Evolutionary conservation across 768 basidiomycete species (phyloP).

Genomic region (Albatrellus ellisii): DNA sequence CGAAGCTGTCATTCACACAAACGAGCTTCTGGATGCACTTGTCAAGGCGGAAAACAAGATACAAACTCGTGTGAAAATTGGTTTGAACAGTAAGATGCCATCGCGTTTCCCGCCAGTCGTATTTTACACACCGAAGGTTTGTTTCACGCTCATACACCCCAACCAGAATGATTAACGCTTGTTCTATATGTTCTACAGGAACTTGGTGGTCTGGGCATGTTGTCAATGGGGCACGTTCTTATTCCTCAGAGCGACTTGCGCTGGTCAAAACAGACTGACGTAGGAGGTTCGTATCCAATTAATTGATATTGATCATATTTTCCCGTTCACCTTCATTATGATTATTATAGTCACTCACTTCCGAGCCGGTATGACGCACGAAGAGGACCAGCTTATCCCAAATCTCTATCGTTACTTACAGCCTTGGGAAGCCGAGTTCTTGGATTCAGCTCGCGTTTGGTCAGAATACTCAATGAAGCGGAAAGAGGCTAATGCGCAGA

Average conservation of each 20-base stretch:
- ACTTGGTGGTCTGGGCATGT: constrained; percentile 95
- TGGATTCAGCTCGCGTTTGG: constrained; percentile 98
- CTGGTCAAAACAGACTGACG: constrained; percentile 98
- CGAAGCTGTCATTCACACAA: constrained; percentile 95
- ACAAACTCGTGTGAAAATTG: constrained; percentile 98
- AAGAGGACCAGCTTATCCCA: constrained; percentile 90
- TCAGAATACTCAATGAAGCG: constrained; percentile 99
- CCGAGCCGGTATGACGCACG: constrained; percentile 97
- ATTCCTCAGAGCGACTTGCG: constrained; percentile 96
- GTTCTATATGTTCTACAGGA: constrained; percentile 34
- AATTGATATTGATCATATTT: background rate
- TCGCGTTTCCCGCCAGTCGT: constrained; percentile 96
- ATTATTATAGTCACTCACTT: constrained; percentile 77
- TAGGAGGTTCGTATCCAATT: constrained; percentile 43
- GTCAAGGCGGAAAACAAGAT: constrained; percentile 99
- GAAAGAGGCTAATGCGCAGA: constrained; percentile 98
- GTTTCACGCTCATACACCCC: constrained; percentile 8
- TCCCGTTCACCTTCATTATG: constrained; percentile 1
- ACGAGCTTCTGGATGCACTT: constrained; percentile 87
- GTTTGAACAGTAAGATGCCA: constrained; percentile 99
- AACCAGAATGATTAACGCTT: background rate
- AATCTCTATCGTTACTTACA: constrained; percentile 95
- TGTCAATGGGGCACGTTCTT: constrained; percentile 98
- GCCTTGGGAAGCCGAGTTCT: constrained; percentile 95
- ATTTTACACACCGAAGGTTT: constrained; percentile 88